These are phyloP conservation scores for Hibiscus syriacus DNA, from an alignment of 345 rosid species.

Conservation along the genomic window DNA sequence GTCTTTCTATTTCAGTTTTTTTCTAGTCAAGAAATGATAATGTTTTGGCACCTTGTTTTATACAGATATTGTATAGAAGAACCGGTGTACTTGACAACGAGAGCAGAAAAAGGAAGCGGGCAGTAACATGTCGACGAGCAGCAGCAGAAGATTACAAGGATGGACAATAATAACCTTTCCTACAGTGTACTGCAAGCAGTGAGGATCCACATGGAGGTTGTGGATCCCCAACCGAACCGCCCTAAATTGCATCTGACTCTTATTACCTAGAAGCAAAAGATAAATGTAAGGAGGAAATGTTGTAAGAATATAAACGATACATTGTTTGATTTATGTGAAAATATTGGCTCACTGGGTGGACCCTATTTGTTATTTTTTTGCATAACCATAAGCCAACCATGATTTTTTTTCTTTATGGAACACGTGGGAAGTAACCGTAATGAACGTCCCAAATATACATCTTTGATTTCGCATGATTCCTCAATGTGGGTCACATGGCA, in stretches of 20 bases:
- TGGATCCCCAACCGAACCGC: slow-evolving; percentile 90
- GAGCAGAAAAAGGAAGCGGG: slow-evolving; percentile 69
- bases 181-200: slow-evolving; percentile 68
- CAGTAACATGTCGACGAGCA: slow-evolving; percentile 90
- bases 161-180: slow-evolving; percentile 50
- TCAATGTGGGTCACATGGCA: slow-evolving; percentile 6
- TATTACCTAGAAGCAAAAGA: slow-evolving; percentile 21
- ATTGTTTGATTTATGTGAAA: not conserved
- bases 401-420: not conserved
- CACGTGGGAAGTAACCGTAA: not conserved
- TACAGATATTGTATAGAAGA: slow-evolving; percentile 94
- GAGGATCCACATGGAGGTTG: slow-evolving; percentile 81
- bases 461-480: not conserved
- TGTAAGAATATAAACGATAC: not conserved
- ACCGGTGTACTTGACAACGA: slow-evolving; percentile 61
- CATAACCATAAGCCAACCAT: not conserved
- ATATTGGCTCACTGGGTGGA: not conserved
- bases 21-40: not conserved
- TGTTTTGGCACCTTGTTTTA: not conserved
- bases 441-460: not conserved
- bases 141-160: slow-evolving; percentile 87
- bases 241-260: slow-evolving; percentile 84
- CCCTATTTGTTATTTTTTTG: not conserved
- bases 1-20: not conserved
- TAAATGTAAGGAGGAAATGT: not conserved